Conservation (phyloP, 305 asterid genomes). For the Andrographis paniculata region DNA sequence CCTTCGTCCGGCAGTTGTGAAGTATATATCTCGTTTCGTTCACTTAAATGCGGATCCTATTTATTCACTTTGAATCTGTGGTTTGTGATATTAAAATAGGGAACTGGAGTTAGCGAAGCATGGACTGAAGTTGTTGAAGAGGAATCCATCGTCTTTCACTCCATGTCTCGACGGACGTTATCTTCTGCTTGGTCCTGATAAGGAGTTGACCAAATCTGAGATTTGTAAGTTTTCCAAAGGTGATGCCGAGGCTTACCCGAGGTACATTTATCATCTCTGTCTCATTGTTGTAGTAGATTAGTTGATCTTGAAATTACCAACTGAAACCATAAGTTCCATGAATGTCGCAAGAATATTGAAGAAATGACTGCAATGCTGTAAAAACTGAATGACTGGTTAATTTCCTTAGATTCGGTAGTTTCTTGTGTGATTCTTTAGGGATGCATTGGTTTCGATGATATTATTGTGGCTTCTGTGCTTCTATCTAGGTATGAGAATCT, state of each 20-base stretch:
- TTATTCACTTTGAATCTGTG: background rate
- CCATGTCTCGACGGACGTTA: conserved; percentile 87
- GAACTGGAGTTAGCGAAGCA: conserved; percentile 78
- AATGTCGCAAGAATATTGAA: background rate
- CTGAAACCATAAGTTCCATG: background rate
- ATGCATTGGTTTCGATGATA: conserved; percentile 5
- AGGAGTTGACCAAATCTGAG: conserved; percentile 57
- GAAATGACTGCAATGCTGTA: background rate
- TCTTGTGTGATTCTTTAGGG: background rate
- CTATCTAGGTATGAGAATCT: conserved; percentile 58
- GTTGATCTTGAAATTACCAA: conserved; percentile 8
- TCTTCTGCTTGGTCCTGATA: conserved; percentile 75
- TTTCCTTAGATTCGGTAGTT: background rate
- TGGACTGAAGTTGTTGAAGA: conserved; percentile 76
- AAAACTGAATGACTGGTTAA: background rate
- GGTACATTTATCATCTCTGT: conserved; percentile 24
- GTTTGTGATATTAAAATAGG: conserved; percentile 25
- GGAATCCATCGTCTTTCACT: conserved; percentile 87
- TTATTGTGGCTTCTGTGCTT: conserved; percentile 3
- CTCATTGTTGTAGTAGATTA: background rate
- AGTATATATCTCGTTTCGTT: conserved; percentile 27
- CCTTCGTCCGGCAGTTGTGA: conserved; percentile 72
- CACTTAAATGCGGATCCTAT: background rate
- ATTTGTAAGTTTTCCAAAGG: conserved; percentile 77
- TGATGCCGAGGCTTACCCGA: conserved; percentile 81